These are phyloP conservation scores for Arthrobotrys iridis DNA, from an alignment of 2,329 filamentous ascomycete species.

Conservation along the genomic window DNA sequence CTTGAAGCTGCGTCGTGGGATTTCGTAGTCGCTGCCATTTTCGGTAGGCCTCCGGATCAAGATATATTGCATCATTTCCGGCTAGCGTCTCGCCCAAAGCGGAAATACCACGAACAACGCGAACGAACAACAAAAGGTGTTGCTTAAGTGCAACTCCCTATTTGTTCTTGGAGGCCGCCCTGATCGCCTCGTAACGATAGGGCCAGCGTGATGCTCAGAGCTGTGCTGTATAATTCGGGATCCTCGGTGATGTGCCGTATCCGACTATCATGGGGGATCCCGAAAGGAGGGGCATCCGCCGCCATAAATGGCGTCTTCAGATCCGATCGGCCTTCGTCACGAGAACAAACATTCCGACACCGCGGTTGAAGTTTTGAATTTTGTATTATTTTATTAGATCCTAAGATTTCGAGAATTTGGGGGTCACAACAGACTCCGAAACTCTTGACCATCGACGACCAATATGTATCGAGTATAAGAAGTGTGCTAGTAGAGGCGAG, in stretches of 20 bases:
- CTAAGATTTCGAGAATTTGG: background rate
- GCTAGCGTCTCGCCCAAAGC: background rate
- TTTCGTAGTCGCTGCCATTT: background rate
- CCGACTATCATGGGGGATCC: background rate
- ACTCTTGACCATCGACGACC: too few species aligned
- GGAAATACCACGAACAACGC: constrained; percentile 5
- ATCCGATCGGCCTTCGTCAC: background rate
- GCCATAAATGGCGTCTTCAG: background rate
- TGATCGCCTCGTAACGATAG: background rate
- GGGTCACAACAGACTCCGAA: background rate
- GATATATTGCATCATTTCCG: constrained; percentile 1
- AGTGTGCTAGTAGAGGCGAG: background rate
- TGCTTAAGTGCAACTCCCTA: background rate
- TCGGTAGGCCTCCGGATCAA: background rate
- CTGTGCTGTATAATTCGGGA: too few species aligned
- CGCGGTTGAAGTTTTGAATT: too few species aligned
- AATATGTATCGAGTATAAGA: background rate
- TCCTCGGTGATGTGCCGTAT: background rate
- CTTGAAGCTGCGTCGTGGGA: too few species aligned
- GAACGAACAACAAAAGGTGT: background rate
- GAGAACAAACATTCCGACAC: background rate
- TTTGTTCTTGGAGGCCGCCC: background rate
- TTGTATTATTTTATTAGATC: too few species aligned
- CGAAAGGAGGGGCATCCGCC: background rate
- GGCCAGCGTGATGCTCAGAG: background rate